Conservation (phyloP, 2,329 filamentous ascomycete species). For the Exophiala phaeomuriformis region DNA sequence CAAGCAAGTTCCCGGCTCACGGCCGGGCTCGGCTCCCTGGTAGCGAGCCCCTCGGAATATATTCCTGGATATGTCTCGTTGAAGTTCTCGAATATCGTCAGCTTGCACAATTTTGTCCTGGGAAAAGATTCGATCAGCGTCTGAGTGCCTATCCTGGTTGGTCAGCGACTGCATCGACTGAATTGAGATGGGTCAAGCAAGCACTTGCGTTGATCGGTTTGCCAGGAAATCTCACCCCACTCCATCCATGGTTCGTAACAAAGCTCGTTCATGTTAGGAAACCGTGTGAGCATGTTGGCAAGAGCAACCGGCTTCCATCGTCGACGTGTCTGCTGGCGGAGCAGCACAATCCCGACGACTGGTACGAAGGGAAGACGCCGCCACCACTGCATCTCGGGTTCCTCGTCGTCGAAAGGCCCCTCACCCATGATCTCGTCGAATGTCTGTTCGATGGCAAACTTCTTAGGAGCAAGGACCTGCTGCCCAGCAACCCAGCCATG, state of each 20-base stretch:
- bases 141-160: no score
- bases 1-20: conserved; percentile 20
- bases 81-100: conserved; percentile 35
- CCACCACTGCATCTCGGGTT: conserved; percentile 11
- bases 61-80: conserved; percentile 25
- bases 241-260: conserved; percentile 37
- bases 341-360: conserved; percentile 31
- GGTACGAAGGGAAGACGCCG: conserved; percentile 31
- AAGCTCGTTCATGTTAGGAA: conserved; percentile 35
- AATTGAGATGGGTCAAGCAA: conserved; percentile 16
- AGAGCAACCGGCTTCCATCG: conserved; percentile 33
- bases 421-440: conserved; percentile 6
- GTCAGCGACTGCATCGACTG: no score
- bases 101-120: neutral
- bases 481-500: conserved; percentile 1
- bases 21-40: conserved; percentile 22
- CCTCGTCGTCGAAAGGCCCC: conserved; percentile 6
- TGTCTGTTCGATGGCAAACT: conserved; percentile 6
- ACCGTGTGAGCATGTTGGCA: conserved; percentile 32
- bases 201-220: conserved; percentile 32
- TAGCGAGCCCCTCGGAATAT: no score
- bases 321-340: conserved; percentile 36
- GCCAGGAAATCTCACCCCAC: conserved; percentile 10
- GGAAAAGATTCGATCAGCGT: no score
- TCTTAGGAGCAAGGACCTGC: conserved; percentile 6